phyloP scores from a whole-genome alignment of 495 filamentous ascomycete genomes.

The Symbiotaphrina buchneri region DNA sequence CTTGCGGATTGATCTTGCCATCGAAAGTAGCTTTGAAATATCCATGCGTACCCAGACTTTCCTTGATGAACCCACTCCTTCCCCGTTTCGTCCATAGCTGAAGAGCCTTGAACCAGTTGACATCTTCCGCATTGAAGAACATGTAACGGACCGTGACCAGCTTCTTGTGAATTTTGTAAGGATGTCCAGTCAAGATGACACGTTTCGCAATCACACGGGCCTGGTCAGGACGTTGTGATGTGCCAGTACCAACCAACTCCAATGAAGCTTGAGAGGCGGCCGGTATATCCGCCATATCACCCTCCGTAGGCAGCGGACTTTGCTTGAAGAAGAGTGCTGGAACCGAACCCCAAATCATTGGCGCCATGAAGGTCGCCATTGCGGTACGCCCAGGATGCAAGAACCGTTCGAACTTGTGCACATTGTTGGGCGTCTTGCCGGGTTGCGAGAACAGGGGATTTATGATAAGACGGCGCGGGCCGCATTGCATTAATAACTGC shows the following conservation, averaged over 20 bases:
- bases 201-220: slow-evolving; percentile 78
- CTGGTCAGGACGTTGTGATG: slow-evolving; percentile 55
- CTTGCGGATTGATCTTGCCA: slow-evolving; percentile 80
- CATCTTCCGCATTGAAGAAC: slow-evolving; percentile 95
- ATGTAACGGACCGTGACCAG: slow-evolving; percentile 94
- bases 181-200: slow-evolving; percentile 83
- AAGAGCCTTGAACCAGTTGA: slow-evolving; percentile 89
- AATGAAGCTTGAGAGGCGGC: too few species aligned
- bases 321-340: slow-evolving; percentile 70
- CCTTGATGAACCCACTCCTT: slow-evolving; percentile 73
- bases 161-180: slow-evolving; percentile 95
- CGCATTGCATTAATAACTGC: slow-evolving; percentile 71
- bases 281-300: not conserved
- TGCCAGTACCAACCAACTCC: slow-evolving; percentile 64
- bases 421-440: slow-evolving; percentile 76
- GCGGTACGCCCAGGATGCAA: slow-evolving; percentile 77
- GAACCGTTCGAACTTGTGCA: slow-evolving; percentile 90
- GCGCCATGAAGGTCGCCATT: slow-evolving; percentile 77
- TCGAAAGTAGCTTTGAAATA: slow-evolving; percentile 99
- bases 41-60: slow-evolving; percentile 84
- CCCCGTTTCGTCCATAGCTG: slow-evolving; percentile 87
- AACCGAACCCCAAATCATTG: slow-evolving; percentile 79
- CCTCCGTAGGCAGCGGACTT: not conserved
- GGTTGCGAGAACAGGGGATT: slow-evolving; percentile 74
- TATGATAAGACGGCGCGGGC: slow-evolving; percentile 62